phyloP scores from a whole-genome alignment of 2,329 filamentous ascomycete species.

The Cladosporium cucumerinum region DNA sequence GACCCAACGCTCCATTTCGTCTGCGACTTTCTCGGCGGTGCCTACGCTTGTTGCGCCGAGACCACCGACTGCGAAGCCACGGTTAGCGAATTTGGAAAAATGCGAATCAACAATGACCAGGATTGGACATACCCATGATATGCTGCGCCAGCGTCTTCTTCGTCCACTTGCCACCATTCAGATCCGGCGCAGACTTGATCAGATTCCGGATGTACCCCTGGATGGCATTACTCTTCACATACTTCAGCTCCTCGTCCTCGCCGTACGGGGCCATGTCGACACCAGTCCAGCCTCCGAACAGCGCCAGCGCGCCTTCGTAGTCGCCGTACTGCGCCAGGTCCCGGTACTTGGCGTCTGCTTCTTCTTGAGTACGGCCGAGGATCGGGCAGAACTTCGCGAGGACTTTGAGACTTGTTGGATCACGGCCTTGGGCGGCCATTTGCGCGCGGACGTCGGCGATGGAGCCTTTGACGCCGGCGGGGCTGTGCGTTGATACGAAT shows the following conservation, averaged over 20 bases:
- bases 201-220: slow-evolving; percentile 55
- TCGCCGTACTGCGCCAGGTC: slow-evolving; percentile 61
- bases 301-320: slow-evolving; percentile 63
- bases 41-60: slow-evolving; percentile 64
- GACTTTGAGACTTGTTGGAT: slow-evolving; percentile 63
- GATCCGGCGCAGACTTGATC: slow-evolving; percentile 55
- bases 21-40: slow-evolving; percentile 62
- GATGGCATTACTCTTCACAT: slow-evolving; percentile 61
- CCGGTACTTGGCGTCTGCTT: slow-evolving; percentile 61
- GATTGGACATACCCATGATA: slow-evolving; percentile 43
- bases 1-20: slow-evolving; percentile 66
- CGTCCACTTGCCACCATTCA: slow-evolving; percentile 61
- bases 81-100: background rate
- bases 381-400: slow-evolving; percentile 64
- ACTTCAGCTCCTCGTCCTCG: slow-evolving; percentile 61
- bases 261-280: slow-evolving; percentile 60
- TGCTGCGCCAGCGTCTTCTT: slow-evolving; percentile 67
- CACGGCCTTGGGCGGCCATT: slow-evolving; percentile 54
- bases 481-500: slow-evolving; percentile 65
- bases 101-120: background rate
- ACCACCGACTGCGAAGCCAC: slow-evolving; percentile 52
- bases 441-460: slow-evolving; percentile 61
- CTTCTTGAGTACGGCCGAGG: slow-evolving; percentile 62
- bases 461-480: slow-evolving; percentile 58
- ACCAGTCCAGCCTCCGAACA: slow-evolving; percentile 74